phyloP scores from a whole-genome alignment of 768 basidiomycete genomes.

The Filobasidium wieringae region DNA sequence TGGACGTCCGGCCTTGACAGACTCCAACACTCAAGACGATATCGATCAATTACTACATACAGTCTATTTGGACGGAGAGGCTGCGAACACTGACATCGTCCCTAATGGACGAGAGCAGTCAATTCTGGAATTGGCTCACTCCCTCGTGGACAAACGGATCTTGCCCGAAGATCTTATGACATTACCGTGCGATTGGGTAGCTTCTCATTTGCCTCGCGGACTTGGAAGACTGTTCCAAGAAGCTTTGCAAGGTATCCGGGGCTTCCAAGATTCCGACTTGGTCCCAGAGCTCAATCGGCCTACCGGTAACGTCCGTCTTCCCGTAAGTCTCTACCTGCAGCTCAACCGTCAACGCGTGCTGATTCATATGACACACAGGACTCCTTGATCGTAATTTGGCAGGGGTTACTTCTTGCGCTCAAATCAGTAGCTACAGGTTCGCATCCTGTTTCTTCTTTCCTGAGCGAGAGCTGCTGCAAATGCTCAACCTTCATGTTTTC shows the following conservation, averaged over 20 bases:
- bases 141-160: background rate
- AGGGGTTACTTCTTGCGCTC: too few relatives aligned
- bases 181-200: background rate
- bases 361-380: too few relatives aligned
- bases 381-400: too few relatives aligned
- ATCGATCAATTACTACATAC: conserved; percentile 23
- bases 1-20: too few relatives aligned
- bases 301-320: too few relatives aligned
- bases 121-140: conserved; percentile 10
- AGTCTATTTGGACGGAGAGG: conserved; percentile 24
- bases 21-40: background rate
- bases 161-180: background rate
- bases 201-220: background rate
- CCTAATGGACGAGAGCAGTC: conserved; percentile 12
- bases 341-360: too few relatives aligned
- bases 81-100: conserved; percentile 16
- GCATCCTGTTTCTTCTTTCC: too few relatives aligned
- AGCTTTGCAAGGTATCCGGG: background rate
- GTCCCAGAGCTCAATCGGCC: conserved; percentile 4
- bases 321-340: too few relatives aligned
- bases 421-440: too few relatives aligned
- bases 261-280: background rate
- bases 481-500: too few relatives aligned
- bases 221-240: background rate
- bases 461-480: too few relatives aligned